phyloP scores from a whole-genome alignment of 176 grass and related monocot species.

The Oryza officinalis region DNA sequence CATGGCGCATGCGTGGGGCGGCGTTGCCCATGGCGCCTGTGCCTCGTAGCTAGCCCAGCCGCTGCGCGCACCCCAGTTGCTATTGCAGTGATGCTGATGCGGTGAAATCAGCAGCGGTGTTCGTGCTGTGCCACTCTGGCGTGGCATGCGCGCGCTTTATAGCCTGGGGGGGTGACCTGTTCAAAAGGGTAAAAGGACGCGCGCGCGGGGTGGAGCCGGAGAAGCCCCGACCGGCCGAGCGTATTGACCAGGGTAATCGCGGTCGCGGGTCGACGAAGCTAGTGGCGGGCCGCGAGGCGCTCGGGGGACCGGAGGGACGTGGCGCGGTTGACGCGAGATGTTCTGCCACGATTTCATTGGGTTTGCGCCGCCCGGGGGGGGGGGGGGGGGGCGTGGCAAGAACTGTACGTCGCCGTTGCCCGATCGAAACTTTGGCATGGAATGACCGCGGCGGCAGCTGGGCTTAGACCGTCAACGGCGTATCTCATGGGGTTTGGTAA shows the following conservation, averaged over 20 bases:
- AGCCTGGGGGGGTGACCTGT: background rate
- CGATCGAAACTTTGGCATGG: background rate
- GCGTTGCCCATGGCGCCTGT: conserved; percentile 40
- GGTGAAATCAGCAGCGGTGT: background rate
- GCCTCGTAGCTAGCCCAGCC: background rate
- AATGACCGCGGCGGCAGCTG: background rate
- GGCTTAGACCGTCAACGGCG: background rate
- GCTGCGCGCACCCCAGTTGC: too few relatives aligned
- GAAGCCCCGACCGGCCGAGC: background rate
- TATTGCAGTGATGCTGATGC: background rate
- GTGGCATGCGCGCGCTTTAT: background rate
- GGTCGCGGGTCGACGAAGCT: background rate
- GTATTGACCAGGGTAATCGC: background rate
- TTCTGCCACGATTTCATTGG: background rate
- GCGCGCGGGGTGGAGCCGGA: background rate
- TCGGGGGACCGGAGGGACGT: background rate
- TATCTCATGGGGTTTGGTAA: background rate
- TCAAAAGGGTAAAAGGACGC: background rate
- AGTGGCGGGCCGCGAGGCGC: background rate
- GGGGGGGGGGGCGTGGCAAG: background rate
- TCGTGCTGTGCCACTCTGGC: background rate
- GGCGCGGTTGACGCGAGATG: background rate
- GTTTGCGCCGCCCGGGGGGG: too few relatives aligned
- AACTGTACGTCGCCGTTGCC: background rate
- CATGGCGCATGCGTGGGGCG: conserved; percentile 13